Evolutionary conservation across 1,284 basidiomycete genomes (phyloP).

Genomic region (Mycosarcoma maydis): DNA sequence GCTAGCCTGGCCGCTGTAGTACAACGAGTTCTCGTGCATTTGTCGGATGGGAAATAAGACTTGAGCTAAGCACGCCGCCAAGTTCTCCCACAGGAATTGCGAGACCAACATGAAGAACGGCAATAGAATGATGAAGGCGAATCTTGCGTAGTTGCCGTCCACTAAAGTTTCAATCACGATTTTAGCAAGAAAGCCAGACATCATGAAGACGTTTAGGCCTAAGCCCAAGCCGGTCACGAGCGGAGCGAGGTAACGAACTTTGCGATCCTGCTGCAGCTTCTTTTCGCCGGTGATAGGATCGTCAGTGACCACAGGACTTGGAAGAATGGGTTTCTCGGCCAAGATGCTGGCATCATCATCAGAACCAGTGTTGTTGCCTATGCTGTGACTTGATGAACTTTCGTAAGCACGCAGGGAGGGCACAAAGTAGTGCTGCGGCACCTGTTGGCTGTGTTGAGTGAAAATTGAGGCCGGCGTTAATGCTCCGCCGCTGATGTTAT

Average conservation of each 20-base stretch:
- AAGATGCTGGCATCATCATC: background rate
- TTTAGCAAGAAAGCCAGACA: constrained; percentile 1
- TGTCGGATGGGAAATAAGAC: background rate
- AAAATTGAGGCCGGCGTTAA: background rate
- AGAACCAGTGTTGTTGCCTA: background rate
- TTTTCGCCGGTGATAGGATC: background rate
- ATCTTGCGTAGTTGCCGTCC: background rate
- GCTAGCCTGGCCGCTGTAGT: constrained; percentile 3
- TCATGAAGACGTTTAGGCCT: constrained; percentile 1
- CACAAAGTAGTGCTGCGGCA: background rate
- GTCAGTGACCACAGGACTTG: background rate
- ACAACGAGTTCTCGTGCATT: constrained; percentile 1
- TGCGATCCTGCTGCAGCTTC: background rate
- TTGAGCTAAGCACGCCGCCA: background rate
- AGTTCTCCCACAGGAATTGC: constrained; percentile 2
- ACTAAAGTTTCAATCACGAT: background rate
- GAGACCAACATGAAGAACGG: constrained; percentile 2
- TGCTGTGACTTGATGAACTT: background rate
- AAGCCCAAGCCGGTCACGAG: background rate
- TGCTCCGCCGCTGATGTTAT: background rate
- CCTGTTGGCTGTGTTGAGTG: background rate
- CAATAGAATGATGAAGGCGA: background rate
- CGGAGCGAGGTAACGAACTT: background rate
- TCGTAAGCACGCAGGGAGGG: background rate
- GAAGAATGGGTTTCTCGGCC: background rate